A percentile compares a stretch with the other conserved stretches of the same genome.
Evolutionary conservation across 176 grass and related monocot genomes (phyloP).

Genomic region (Musa schizocarpa): DNA sequence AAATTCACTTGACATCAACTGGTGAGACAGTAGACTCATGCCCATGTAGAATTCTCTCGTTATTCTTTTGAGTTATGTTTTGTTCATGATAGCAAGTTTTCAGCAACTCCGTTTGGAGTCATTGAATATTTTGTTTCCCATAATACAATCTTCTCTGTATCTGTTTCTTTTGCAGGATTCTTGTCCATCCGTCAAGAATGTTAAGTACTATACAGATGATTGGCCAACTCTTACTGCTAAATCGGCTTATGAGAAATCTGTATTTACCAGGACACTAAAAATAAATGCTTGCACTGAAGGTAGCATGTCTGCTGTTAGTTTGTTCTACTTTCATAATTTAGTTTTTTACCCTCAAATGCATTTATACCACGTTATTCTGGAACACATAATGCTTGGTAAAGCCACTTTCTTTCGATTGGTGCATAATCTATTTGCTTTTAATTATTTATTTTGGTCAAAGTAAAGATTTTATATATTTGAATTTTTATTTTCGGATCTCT

Average conservation of each 20-base stretch:
- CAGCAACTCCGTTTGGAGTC: too few relatives aligned
- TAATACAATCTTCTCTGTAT: neutral
- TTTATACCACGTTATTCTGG: neutral
- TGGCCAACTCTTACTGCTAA: conserved; percentile 14
- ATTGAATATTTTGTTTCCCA: neutral
- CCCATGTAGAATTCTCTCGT: too few relatives aligned
- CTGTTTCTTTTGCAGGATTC: conserved; percentile 3
- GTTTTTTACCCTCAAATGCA: neutral
- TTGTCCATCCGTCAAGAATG: conserved; percentile 17
- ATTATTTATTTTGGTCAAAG: neutral
- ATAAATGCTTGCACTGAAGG: conserved; percentile 18
- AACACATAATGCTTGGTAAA: neutral
- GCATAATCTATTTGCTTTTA: neutral
- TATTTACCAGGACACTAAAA: conserved; percentile 18
- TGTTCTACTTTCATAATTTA: neutral
- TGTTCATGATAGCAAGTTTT: too few relatives aligned
- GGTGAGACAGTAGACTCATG: too few relatives aligned
- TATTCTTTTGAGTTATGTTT: too few relatives aligned
- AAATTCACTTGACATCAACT: too few relatives aligned
- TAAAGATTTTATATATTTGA: neutral
- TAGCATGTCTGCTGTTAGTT: neutral
- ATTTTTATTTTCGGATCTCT: neutral
- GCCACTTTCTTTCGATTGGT: neutral
- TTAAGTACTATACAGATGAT: conserved; percentile 20
- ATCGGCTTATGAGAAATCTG: conserved; percentile 22